Conservation (phyloP, 2,329 filamentous ascomycete species). For the Arachnopeziza araneosa region DNA sequence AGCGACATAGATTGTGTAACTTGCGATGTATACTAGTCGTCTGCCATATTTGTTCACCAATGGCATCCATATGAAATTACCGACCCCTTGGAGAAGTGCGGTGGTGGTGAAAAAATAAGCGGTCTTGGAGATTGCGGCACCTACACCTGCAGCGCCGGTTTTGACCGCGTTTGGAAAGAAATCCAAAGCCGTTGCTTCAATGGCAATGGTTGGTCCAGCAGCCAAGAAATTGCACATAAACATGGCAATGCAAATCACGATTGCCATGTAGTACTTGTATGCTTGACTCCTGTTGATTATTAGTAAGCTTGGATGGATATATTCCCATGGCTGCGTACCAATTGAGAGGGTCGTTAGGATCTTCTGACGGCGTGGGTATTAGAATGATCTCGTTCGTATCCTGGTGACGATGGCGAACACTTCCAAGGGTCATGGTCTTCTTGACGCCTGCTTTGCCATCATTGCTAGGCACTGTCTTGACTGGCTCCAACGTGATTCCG, state of each 20-base stretch:
- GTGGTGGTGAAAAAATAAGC: slow-evolving; percentile 22
- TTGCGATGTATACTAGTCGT: slow-evolving; percentile 17
- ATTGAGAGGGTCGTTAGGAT: slow-evolving; percentile 6
- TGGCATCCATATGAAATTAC: slow-evolving; percentile 23
- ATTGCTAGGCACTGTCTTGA: background rate
- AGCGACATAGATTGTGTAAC: slow-evolving; percentile 14
- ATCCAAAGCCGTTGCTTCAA: slow-evolving; percentile 15
- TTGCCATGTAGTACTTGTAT: slow-evolving; percentile 15
- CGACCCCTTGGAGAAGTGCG: slow-evolving; percentile 15
- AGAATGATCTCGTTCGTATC: slow-evolving; percentile 18
- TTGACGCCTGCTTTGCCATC: background rate
- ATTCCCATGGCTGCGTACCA: background rate
- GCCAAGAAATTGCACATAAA: slow-evolving; percentile 23
- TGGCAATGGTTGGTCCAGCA: slow-evolving; percentile 21
- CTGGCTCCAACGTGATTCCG: background rate
- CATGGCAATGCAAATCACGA: slow-evolving; percentile 18
- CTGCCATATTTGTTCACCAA: slow-evolving; percentile 22
- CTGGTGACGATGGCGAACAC: background rate
- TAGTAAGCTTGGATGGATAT: background rate
- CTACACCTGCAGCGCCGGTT: background rate
- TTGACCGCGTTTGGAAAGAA: slow-evolving; percentile 13
- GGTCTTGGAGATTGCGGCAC: slow-evolving; percentile 14
- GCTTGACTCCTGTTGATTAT: background rate
- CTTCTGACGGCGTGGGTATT: slow-evolving; percentile 12
- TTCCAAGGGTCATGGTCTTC: background rate